These are phyloP conservation scores for Parachlorella kessleri DNA, from an alignment of 139 green algal species.

Conservation along the genomic window DNA sequence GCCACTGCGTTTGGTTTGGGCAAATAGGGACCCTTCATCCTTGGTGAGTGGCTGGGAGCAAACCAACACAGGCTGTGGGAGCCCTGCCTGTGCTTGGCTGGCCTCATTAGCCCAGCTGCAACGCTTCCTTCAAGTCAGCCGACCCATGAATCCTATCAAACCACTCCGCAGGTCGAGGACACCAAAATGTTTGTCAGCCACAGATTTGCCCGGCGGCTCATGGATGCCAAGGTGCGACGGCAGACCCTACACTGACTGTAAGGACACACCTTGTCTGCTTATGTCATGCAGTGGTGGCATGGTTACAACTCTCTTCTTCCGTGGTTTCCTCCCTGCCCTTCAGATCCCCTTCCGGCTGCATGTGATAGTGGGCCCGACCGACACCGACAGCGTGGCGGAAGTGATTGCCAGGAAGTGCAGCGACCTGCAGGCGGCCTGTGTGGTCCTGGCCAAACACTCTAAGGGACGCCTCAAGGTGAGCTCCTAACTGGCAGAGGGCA, in stretches of 20 bases:
- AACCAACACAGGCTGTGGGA: not conserved
- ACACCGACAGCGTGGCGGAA: slow-evolving; percentile 9
- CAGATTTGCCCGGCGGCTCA: slow-evolving; percentile 31
- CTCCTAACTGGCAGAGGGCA: too few relatives aligned
- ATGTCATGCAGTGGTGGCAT: not conserved
- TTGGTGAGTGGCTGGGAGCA: too few relatives aligned
- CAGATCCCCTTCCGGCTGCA: slow-evolving; percentile 41
- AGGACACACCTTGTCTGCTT: too few relatives aligned
- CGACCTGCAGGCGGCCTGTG: slow-evolving; percentile 6
- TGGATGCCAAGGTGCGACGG: slow-evolving; percentile 27
- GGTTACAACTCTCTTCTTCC: not conserved
- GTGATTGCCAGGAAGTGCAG: slow-evolving; percentile 35
- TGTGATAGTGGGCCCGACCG: slow-evolving; percentile 32
- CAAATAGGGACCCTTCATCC: too few relatives aligned
- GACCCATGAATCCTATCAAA: too few relatives aligned
- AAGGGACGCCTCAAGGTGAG: not conserved
- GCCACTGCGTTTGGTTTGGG: too few relatives aligned
- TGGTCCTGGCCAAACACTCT: slow-evolving; percentile 1
- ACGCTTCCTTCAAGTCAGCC: too few relatives aligned
- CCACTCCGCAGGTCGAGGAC: slow-evolving; percentile 30
- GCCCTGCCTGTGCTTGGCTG: too few relatives aligned
- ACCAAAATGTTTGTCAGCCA: slow-evolving; percentile 41
- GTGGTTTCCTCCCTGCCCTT: not conserved
- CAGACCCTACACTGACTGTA: too few relatives aligned
- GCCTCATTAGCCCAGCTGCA: too few relatives aligned